A percentile compares a stretch with the other conserved stretches of the same genome.
Conservation (phyloP, 257 asterid genomes). For the Solanum lycopersicoides region DNA sequence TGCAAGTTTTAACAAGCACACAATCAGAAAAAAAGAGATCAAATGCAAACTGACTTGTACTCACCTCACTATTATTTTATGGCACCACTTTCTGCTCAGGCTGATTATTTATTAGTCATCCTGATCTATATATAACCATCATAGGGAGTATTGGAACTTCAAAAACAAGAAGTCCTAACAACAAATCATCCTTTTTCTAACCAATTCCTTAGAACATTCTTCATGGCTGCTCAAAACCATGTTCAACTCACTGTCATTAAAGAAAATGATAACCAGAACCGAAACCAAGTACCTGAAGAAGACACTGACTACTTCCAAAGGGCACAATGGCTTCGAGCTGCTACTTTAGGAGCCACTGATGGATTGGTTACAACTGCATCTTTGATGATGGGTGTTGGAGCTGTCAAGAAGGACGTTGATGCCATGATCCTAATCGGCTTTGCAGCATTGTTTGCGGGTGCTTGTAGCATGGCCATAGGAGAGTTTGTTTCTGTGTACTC, state of each 20-base stretch:
- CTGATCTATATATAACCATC: constrained; percentile 28
- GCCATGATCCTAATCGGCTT: constrained; percentile 55
- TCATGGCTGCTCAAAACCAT: constrained; percentile 41
- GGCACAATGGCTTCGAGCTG: constrained; percentile 75
- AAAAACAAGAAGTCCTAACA: neutral
- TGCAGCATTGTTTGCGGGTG: constrained; percentile 61
- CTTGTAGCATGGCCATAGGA: constrained; percentile 83
- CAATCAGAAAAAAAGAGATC: neutral
- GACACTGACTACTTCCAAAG: constrained; percentile 45
- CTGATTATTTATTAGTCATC: neutral
- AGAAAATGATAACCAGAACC: neutral
- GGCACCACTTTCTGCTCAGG: neutral
- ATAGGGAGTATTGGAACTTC: neutral
- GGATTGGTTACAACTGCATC: constrained; percentile 65
- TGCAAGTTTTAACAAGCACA: neutral
- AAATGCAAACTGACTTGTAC: constrained; percentile 15
- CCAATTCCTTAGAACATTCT: neutral
- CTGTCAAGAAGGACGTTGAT: constrained; percentile 33
- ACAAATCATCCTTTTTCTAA: neutral
- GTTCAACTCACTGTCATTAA: constrained; percentile 22
- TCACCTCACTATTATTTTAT: constrained; percentile 4
- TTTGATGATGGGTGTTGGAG: constrained; percentile 66
- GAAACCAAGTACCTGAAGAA: constrained; percentile 11
- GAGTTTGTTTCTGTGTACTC: constrained; percentile 64
- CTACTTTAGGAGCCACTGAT: constrained; percentile 62